Percentiles rank a stretch among this genome's conserved stretches.
Evolutionary conservation across 805 yeast genomes (phyloP).

Genomic region (Candida nemodendra): DNA sequence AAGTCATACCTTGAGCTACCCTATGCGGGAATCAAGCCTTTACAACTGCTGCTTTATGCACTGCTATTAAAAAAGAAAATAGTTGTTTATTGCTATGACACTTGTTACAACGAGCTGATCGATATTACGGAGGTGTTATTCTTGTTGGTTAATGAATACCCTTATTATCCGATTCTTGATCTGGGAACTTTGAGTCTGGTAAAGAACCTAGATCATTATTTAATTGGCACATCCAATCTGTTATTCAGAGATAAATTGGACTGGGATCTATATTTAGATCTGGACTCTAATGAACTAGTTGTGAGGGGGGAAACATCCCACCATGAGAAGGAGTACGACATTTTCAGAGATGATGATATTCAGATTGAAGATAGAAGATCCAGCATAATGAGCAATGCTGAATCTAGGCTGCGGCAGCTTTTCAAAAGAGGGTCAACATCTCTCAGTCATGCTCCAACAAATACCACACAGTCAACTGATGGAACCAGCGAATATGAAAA

Average conservation of each 20-base stretch:
- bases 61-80: conserved; percentile 47
- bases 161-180: conserved; percentile 53
- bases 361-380: conserved; percentile 11
- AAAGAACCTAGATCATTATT: conserved; percentile 39
- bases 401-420: conserved; percentile 18
- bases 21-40: conserved; percentile 21
- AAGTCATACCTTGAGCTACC: conserved; percentile 11
- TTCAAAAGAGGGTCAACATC: conserved; percentile 18
- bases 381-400: conserved; percentile 17
- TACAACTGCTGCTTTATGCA: conserved; percentile 47
- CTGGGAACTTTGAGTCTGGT: conserved; percentile 54
- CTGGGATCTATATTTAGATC: conserved; percentile 63
- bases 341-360: conserved; percentile 8
- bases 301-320: conserved; percentile 17
- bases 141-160: conserved; percentile 35
- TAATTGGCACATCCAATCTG: conserved; percentile 70
- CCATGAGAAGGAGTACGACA: conserved; percentile 12
- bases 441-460: conserved; percentile 5
- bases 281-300: conserved; percentile 49
- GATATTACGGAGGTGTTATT: conserved; percentile 43
- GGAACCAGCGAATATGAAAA: conserved; percentile 10
- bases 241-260: conserved; percentile 50
- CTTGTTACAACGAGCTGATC: conserved; percentile 45
- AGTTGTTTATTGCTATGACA: conserved; percentile 37
- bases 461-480: conserved; percentile 3